Base-by-base conservation (phyloP, 2,329 filamentous ascomycete species). In the Chalaropsis ovoidea region DNA sequence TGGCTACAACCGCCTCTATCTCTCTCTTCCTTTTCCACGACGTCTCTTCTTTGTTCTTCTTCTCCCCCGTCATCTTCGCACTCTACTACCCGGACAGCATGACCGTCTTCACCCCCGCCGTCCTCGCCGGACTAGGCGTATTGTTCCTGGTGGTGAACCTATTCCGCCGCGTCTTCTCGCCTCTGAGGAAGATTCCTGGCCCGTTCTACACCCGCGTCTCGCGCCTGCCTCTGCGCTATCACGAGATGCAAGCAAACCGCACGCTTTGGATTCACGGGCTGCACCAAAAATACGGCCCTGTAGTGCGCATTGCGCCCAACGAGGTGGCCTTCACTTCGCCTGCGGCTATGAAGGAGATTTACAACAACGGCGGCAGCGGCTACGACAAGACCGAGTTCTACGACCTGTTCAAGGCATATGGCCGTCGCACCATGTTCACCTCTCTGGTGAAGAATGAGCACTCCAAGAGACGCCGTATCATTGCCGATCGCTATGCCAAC, bases 401-500 rank as follows among this genome's bases (percentile, higher is more conserved):
- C 70, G 75, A 83, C 68, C 72, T 86, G 19, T 86, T 87, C 68
- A 79, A 71, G 66, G 76, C 84, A 2, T 86, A 82, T 69, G 81
- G 79, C 11, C 77, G 78, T 5, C 81, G 81, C 68, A 84, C 81
- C 64, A 84, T 85, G 82, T 85, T 85, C 68, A 81, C 81, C 17
- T 84, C 78, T 0, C 70, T 84, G 67, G 78, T 79, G 65, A 84
- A 82, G 71, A 76, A 77, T 5, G 77, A 86, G 81, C 86, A 89
- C 71, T 82, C 81, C 39, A 81, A 80, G 68, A 79, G 84, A 67
- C 87, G 85, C 71, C 79, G 84, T 35, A 76, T 86, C 61, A 77
- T 88, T 56, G 85, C 85, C 0, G 84, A 87, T 70, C 78, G 84
- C 39, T 89, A 89, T 72, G 82, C 86, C 39, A 88, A 88, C 73